Evolutionary conservation across 129 eudicot species (phyloP).

Genomic region (Pseudognaphalium luteoalbum): DNA sequence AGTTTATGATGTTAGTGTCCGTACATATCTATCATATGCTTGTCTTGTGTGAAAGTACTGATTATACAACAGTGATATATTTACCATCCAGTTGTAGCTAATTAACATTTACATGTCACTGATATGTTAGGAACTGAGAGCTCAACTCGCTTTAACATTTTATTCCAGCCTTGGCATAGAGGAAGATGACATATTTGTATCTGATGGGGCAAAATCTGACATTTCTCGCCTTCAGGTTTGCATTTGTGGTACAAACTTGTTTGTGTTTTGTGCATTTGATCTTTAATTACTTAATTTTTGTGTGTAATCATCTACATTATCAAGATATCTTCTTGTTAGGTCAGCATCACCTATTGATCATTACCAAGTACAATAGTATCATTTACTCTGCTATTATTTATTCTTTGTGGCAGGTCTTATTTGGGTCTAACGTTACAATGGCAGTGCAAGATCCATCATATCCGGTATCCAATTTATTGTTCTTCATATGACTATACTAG

Average conservation of each 20-base stretch:
- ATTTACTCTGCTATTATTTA: neutral
- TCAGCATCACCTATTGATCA: no score
- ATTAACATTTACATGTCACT: conserved; percentile 13
- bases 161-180: conserved; percentile 73
- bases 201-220: conserved; percentile 96
- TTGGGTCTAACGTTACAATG: conserved; percentile 69
- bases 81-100: neutral
- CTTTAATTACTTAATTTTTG: no score
- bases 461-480: conserved; percentile 39
- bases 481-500: neutral
- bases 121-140: conserved; percentile 62
- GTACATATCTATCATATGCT: conserved; percentile 8
- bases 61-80: conserved; percentile 7
- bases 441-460: conserved; percentile 84
- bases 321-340: no score
- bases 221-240: conserved; percentile 92
- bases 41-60: neutral
- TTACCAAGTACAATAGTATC: neutral
- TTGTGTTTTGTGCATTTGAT: no score
- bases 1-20: neutral
- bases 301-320: no score
- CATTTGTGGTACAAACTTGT: no score
- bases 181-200: conserved; percentile 88
- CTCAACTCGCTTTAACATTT: conserved; percentile 69
- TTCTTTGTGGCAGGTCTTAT: conserved; percentile 48